Conservation (phyloP, 2,329 filamentous ascomycete genomes). For the Colletotrichum melonis region DNA sequence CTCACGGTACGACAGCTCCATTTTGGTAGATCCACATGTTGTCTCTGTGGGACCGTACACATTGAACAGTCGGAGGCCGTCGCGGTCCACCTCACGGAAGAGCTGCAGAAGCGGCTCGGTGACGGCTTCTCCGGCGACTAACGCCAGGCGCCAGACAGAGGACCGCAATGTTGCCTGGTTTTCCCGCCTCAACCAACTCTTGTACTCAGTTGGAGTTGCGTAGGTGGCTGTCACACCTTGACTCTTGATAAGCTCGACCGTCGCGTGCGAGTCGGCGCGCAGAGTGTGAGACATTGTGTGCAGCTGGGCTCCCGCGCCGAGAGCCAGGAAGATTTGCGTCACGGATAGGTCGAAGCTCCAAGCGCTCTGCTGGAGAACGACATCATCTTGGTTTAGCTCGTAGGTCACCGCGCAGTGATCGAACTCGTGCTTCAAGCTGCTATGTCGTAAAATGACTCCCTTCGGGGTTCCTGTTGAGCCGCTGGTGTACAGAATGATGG, state of each 20-base stretch:
- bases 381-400: slow-evolving; percentile 37
- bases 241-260: background rate
- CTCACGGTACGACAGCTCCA: slow-evolving; percentile 13
- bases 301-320: background rate
- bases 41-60: slow-evolving; percentile 47
- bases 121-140: slow-evolving; percentile 38
- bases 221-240: slow-evolving; percentile 1
- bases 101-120: slow-evolving; percentile 14
- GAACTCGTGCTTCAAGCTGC: slow-evolving; percentile 6
- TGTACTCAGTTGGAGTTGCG: background rate
- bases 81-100: slow-evolving; percentile 21
- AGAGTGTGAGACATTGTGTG: background rate
- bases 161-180: background rate
- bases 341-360: slow-evolving; percentile 37
- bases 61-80: slow-evolving; percentile 36
- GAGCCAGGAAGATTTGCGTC: background rate
- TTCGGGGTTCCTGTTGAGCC: slow-evolving; percentile 51
- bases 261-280: background rate
- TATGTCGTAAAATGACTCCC: slow-evolving; percentile 47
- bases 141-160: slow-evolving; percentile 36
- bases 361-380: slow-evolving; percentile 52
- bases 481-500: slow-evolving; percentile 48
- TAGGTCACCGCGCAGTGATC: background rate
- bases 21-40: slow-evolving; percentile 33
- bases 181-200: background rate